phyloP scores from a whole-genome alignment of 495 filamentous ascomycete species.

The Aspergillus incahuasiensis region DNA sequence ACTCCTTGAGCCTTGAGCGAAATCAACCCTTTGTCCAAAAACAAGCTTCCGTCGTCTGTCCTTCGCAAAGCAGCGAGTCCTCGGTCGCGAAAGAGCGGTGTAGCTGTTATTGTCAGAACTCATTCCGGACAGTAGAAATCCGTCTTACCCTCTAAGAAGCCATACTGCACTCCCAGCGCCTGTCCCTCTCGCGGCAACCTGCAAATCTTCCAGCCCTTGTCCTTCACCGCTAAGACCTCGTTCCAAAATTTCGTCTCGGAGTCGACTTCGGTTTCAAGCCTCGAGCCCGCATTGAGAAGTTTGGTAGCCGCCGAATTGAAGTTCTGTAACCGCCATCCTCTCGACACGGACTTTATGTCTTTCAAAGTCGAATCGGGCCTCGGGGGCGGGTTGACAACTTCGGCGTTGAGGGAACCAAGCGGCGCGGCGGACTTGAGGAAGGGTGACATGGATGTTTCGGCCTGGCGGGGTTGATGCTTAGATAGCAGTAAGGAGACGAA shows the following conservation, averaged over 20 bases:
- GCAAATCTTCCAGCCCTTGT: slow-evolving; percentile 79
- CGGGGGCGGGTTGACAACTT: slow-evolving; percentile 57
- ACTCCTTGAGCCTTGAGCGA: slow-evolving; percentile 56
- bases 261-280: slow-evolving; percentile 69
- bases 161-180: slow-evolving; percentile 79
- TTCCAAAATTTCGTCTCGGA: slow-evolving; percentile 86
- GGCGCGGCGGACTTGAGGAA: slow-evolving; percentile 64
- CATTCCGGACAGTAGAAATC: slow-evolving; percentile 1
- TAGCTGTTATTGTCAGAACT: slow-evolving; percentile 39
- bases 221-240: slow-evolving; percentile 71
- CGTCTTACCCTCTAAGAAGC: slow-evolving; percentile 67
- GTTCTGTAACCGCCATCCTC: slow-evolving; percentile 75
- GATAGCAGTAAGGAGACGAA: slow-evolving; percentile 81
- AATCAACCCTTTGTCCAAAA: slow-evolving; percentile 64
- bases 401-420: slow-evolving; percentile 70
- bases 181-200: slow-evolving; percentile 66
- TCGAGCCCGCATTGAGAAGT: slow-evolving; percentile 64
- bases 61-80: slow-evolving; percentile 74
- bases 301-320: slow-evolving; percentile 69
- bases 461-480: slow-evolving; percentile 64
- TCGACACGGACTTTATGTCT: slow-evolving; percentile 55
- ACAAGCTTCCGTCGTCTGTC: slow-evolving; percentile 66
- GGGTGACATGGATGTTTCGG: slow-evolving; percentile 62
- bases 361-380: slow-evolving; percentile 46
- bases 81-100: slow-evolving; percentile 67